Percentiles rank a stretch among this genome's conserved stretches.
These are phyloP conservation scores for Elsinoe necatrix DNA, from an alignment of 2,329 filamentous ascomycete species.

Conservation along the genomic window DNA sequence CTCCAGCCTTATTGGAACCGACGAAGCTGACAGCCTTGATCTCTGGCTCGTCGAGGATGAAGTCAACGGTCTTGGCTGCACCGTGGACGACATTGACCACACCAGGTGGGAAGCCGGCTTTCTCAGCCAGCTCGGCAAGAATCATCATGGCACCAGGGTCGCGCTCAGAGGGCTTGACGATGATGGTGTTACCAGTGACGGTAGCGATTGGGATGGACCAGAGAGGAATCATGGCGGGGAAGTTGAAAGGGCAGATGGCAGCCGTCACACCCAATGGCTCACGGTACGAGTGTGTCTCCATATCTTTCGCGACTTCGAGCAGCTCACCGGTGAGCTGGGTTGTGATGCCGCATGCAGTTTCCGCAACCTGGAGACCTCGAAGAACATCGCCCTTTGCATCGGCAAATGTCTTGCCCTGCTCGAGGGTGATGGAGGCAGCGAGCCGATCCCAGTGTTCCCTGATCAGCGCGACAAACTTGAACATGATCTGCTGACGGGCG, in stretches of 20 bases:
- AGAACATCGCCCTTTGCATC: slow-evolving; percentile 77
- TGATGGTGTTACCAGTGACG: slow-evolving; percentile 72
- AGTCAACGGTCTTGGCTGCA: slow-evolving; percentile 71
- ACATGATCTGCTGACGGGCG: slow-evolving; percentile 72
- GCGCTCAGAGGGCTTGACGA: slow-evolving; percentile 79
- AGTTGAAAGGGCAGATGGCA: slow-evolving; percentile 85
- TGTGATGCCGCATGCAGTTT: slow-evolving; percentile 71
- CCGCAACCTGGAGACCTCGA: slow-evolving; percentile 73
- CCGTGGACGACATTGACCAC: slow-evolving; percentile 80
- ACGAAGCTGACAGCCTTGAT: slow-evolving; percentile 87
- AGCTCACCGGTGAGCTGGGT: slow-evolving; percentile 77
- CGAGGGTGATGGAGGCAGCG: slow-evolving; percentile 75
- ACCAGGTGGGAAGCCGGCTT: slow-evolving; percentile 73
- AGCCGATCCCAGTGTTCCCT: slow-evolving; percentile 77
- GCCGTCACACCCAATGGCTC: slow-evolving; percentile 75
- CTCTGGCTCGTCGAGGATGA: slow-evolving; percentile 73
- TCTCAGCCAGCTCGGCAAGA: slow-evolving; percentile 66
- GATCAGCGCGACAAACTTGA: slow-evolving; percentile 69
- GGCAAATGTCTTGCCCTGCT: slow-evolving; percentile 82
- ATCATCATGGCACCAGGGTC: slow-evolving; percentile 82
- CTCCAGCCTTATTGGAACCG: slow-evolving; percentile 76
- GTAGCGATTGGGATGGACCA: slow-evolving; percentile 83
- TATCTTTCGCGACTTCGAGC: slow-evolving; percentile 78
- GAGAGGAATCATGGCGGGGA: slow-evolving; percentile 87
- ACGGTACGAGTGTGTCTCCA: slow-evolving; percentile 76